phyloP scores from a whole-genome alignment of 176 grass and related monocot genomes.

The Chrysopogon serrulatus region DNA sequence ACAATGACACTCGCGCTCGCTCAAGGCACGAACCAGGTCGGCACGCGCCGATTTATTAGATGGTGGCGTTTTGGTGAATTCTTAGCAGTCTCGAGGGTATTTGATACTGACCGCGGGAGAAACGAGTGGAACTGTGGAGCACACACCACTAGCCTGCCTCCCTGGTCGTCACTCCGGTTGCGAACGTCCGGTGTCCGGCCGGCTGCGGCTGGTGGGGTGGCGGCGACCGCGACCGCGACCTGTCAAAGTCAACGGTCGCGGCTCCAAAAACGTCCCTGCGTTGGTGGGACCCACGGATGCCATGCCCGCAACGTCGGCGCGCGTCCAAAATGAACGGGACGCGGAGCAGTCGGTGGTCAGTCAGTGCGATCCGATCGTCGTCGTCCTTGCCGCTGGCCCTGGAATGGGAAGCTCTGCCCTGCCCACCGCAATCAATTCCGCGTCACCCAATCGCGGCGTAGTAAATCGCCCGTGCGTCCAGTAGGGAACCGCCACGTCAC shows the following conservation, averaged over 20 bases:
- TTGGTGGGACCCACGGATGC: background rate
- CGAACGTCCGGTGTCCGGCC: background rate
- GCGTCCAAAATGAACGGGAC: background rate
- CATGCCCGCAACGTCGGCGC: background rate
- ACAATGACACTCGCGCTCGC: background rate
- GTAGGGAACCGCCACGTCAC: background rate
- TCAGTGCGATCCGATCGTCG: too few relatives aligned
- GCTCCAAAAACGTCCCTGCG: background rate
- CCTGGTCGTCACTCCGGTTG: background rate
- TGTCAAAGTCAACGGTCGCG: slow-evolving; percentile 26
- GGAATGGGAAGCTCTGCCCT: background rate
- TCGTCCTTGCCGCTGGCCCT: background rate
- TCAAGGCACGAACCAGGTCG: background rate
- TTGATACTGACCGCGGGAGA: background rate
- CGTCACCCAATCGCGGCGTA: background rate
- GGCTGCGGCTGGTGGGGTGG: background rate
- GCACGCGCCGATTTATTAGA: too few relatives aligned
- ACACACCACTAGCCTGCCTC: background rate
- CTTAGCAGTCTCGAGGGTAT: background rate
- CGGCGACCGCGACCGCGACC: too few relatives aligned
- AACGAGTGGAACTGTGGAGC: slow-evolving; percentile 5
- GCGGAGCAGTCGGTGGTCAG: background rate
- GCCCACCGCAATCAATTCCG: background rate
- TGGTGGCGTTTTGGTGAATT: slow-evolving; percentile 17
- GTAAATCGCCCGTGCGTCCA: background rate